Evolutionary conservation across 2,329 filamentous ascomycete genomes (phyloP), one percentile per base, ranked within the genome.

Genomic region (Pseudogymnoascus sp.): DNA sequence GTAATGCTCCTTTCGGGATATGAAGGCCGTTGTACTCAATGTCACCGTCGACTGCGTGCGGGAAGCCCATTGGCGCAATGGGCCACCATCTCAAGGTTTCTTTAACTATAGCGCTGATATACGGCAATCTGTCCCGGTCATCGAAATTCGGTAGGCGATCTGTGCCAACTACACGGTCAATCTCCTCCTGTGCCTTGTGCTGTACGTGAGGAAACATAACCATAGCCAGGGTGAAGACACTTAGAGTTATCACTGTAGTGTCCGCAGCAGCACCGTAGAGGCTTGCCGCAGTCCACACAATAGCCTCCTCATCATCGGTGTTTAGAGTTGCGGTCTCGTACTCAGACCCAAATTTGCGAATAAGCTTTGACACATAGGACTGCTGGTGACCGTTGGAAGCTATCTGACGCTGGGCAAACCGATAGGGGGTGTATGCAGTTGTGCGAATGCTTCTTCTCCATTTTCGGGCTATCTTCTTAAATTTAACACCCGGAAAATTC

Each of bases 1-100:
- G 16, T 5, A 74, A 74, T 60, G 75, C 77, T 2, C 82, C 83
- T 14, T 78, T 78, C 10, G 81, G 82, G 60, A 85, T 83, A 65
- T 77, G 76, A 69, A 81, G 79, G 50, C 78, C 82, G 23, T 80
- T 75, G 68, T 85, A 86, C 12, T 78, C 74, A 63, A 85, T 83
- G 60, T 85, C 83, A 59, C 78, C 71, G 2, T 78, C 75, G 11
- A 81, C 75, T 56, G 74, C 76, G 69, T 86, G 83, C 1, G 84
- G 82, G 33, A 85, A 78, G 3, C 79, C 80, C 3, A 80, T 71
- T 1, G 79, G 77, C 2, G 75, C 76, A 4, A 80, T 72, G 1
- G 79, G 79, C 28, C 73, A 73, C 75, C 76, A 79, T 6, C 80
- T 75, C 42, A 77, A 72, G 4, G 76, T 75, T 66, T 83, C 80